Evolutionary conservation across 225 moss, liverwort and hornwort species (phyloP).

Genomic region (Pleurozium schreberi): DNA sequence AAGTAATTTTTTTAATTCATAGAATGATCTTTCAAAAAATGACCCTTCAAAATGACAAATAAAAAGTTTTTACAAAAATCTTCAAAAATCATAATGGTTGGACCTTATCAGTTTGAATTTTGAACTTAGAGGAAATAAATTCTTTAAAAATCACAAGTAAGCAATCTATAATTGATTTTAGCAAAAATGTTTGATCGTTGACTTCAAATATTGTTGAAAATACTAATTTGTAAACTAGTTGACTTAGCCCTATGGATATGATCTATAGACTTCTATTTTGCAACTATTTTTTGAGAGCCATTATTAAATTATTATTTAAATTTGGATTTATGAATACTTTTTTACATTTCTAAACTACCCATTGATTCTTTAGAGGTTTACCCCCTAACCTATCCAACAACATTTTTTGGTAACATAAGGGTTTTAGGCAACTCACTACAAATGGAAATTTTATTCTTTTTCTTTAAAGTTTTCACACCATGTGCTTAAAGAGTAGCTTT

Average conservation of each 20-base stretch:
- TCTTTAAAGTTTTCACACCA: no score
- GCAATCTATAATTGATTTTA: neutral
- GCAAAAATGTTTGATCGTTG: neutral
- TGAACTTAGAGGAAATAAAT: neutral
- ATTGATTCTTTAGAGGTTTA: no score
- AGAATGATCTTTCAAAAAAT: no score
- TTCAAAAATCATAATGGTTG: neutral
- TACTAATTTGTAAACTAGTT: neutral
- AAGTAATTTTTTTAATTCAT: neutral
- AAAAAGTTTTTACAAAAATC: neutral
- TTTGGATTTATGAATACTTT: no score
- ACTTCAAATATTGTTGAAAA: neutral
- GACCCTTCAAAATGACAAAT: neutral
- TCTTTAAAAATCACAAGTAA: neutral
- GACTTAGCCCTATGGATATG: rapidly evolving
- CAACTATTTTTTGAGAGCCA: neutral
- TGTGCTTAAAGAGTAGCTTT: no score
- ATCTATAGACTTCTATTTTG: neutral
- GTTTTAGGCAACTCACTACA: no score
- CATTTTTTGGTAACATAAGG: no score
- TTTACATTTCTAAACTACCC: neutral
- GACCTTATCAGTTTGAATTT: neutral
- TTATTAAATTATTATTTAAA: neutral
- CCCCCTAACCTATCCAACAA: no score
- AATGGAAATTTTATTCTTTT: no score